Base-by-base conservation (phyloP, 2,329 filamentous ascomycete species). In the Graphilbum sp. region DNA sequence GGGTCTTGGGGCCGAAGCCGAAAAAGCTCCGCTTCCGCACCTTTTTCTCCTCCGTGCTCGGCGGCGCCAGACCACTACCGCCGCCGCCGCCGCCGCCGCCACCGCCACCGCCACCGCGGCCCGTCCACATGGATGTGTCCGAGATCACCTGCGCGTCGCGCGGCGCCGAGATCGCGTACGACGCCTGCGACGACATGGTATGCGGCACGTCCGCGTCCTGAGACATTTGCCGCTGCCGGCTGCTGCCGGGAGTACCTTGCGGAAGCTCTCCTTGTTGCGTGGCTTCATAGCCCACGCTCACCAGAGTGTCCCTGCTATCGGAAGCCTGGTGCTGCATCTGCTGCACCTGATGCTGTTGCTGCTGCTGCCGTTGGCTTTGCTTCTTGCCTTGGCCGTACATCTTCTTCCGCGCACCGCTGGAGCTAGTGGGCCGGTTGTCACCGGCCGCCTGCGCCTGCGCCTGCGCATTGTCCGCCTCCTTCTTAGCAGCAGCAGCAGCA, bases 71-170 rank as follows among this genome's bases (percentile, higher is more conserved):
- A 34, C 61, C 53, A 11, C 61, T 62, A n/a, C 69, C 54, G 55
- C 77, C 90, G 55, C 82, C 84, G 7, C 23, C 24, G n/a, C 30
- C n/a, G 19, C 20, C 33, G 15, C 20, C 15, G 20, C 23, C 3
- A 19, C 27, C 4, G 34, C 32, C 24, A 41, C 11, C 5, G 24
- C 37, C 3, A 5, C 6, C 21, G 21, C 35, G 40, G 25, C 38
- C 37, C n/a, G 86, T 86, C 85, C 87, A 94, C 5, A 73, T 67
- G n/a, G 76, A 71, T 15, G 75, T 69, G 54, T 95, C 82, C 20
- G 87, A 77, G 45, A 96, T 94, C 16, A 85, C 67, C 35, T 83
- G 73, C 15, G 80, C 78, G 52, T 95, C 90, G 41, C 77, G 87
- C 2, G 88, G 87, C 1, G 67, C 83, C 1, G 88, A 95, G 37